phyloP scores from a whole-genome alignment of 805 yeast genomes.

The Kuraishia piskuri region DNA sequence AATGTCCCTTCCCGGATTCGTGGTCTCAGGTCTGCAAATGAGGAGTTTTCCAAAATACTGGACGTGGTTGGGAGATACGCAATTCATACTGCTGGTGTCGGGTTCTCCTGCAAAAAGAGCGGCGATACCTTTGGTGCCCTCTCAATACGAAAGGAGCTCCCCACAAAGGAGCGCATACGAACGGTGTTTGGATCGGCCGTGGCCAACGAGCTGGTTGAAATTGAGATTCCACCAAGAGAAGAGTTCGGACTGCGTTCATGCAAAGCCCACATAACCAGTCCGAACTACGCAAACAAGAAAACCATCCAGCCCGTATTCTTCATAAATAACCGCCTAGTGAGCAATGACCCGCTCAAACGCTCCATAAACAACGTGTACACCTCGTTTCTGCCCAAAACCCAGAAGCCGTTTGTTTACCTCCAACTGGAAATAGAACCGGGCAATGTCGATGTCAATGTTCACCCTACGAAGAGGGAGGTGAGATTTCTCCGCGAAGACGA shows the following conservation, averaged over 20 bases:
- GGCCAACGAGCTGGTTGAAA: conserved; percentile 52
- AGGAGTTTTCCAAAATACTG: conserved; percentile 68
- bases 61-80: conserved; percentile 84
- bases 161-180: conserved; percentile 62
- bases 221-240: conserved; percentile 26
- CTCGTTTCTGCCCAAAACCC: conserved; percentile 69
- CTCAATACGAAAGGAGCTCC: conserved; percentile 41
- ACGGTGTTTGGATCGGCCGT: conserved; percentile 61
- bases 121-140: conserved; percentile 70
- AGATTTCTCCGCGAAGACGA: conserved; percentile 81
- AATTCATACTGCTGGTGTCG: conserved; percentile 59
- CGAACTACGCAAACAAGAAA: conserved; percentile 65
- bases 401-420: conserved; percentile 68
- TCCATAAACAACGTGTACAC: conserved; percentile 58
- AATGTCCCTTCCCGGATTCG: conserved; percentile 74
- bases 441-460: conserved; percentile 86
- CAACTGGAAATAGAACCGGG: conserved; percentile 57
- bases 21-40: conserved; percentile 55
- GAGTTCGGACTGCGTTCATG: conserved; percentile 44
- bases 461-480: conserved; percentile 93
- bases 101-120: conserved; percentile 69
- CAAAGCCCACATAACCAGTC: conserved; percentile 57
- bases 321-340: conserved; percentile 75
- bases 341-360: conserved; percentile 71
- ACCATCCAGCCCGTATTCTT: conserved; percentile 64